Evolutionary conservation across 768 basidiomycete genomes (phyloP), one percentile per base, ranked within the genome.

Genomic region (Rhizopogon vinicolor): DNA sequence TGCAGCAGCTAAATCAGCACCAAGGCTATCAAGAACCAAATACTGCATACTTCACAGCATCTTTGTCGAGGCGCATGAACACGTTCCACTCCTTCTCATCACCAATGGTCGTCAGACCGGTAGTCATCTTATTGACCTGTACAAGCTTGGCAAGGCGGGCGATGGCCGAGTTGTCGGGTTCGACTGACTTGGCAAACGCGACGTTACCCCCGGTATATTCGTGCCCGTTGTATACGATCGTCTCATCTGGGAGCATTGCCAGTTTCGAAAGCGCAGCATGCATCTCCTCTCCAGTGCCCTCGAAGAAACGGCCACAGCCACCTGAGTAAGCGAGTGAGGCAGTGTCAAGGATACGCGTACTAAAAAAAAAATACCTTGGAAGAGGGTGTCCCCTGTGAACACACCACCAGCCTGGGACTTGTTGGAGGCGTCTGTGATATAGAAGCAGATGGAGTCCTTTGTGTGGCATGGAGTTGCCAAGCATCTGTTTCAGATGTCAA

Each of bases 31-130:
- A 44, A 43, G 9, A 1, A 39, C 31, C 12, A 41, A 42, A 42
- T 14, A 31, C 35, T 7, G 75, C 84, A 57, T 61, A 92, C 91
- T 75, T 75, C 35, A 94, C 82, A 5, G 82, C 76, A 5, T 77
- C 75, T 58, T 74, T 82, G 5, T 78, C 72, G 10, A 93, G 72
- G 16, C 93, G 81, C 92, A 97, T 93, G 70, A 98, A 98, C 7
- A 93, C 85, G 71, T 98, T 98, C 91, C 91, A 95, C 59, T 84
- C 76, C 73, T 93, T 94, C 75, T 98, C 96, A 61, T 98, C 90
- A 0, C 82, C 89, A 49, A 98, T 94, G 0, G 93, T 97, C 12
- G 89, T 88, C 66, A 87, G 73, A 41, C 95, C 93, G 4, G 88
- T 83, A 4, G 89, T 93, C 44, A 83, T 69, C 53, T 77, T 65